A percentile compares a stretch with the other conserved stretches of the same genome.
phyloP scores from a whole-genome alignment of 2,329 filamentous ascomycete genomes.

The Calycina herbarum region DNA sequence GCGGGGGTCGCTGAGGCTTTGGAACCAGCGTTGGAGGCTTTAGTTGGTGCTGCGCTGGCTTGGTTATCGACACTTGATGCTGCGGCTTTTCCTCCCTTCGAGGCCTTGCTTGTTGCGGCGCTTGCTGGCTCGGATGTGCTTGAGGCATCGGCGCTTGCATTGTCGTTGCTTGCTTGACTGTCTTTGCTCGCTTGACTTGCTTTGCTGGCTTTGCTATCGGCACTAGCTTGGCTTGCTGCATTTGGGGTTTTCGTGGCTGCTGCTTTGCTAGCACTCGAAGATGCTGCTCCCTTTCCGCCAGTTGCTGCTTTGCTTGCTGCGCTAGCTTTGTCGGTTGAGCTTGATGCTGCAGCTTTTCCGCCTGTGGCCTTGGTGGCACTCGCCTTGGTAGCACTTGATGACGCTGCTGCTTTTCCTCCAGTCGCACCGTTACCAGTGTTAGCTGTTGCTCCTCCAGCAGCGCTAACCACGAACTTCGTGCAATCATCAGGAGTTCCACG shows the following conservation, averaged over 20 bases:
- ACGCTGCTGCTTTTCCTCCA: slow-evolving; percentile 1
- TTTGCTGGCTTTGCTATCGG: not conserved
- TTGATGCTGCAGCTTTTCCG: slow-evolving; percentile 24
- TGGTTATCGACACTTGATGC: slow-evolving; percentile 10
- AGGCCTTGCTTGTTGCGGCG: slow-evolving; percentile 6
- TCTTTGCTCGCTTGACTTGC: not conserved
- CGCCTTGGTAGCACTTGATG: not conserved
- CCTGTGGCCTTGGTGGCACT: slow-evolving; percentile 31
- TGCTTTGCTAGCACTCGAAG: not conserved
- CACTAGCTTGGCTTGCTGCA: not conserved
- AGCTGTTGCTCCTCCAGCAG: slow-evolving; percentile 19
- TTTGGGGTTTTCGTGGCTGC: not conserved
- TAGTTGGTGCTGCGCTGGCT: not conserved
- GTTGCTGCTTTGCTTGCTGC: not conserved
- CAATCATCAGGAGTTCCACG: slow-evolving; percentile 48
- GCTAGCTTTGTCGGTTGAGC: slow-evolving; percentile 12
- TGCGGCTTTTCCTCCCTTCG: slow-evolving; percentile 18
- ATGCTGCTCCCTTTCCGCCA: not conserved
- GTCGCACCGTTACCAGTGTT: slow-evolving; percentile 17
- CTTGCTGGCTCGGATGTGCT: not conserved
- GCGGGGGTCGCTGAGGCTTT: slow-evolving; percentile 8
- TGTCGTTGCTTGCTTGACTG: not conserved
- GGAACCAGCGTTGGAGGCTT: not conserved
- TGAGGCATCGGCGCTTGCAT: slow-evolving; percentile 3
- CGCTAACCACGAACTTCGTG: slow-evolving; percentile 43